Percentiles rank a stretch among this genome's conserved stretches.
Conservation (phyloP, 257 asterid genomes). For the Dorcoceras hygrometricum region DNA sequence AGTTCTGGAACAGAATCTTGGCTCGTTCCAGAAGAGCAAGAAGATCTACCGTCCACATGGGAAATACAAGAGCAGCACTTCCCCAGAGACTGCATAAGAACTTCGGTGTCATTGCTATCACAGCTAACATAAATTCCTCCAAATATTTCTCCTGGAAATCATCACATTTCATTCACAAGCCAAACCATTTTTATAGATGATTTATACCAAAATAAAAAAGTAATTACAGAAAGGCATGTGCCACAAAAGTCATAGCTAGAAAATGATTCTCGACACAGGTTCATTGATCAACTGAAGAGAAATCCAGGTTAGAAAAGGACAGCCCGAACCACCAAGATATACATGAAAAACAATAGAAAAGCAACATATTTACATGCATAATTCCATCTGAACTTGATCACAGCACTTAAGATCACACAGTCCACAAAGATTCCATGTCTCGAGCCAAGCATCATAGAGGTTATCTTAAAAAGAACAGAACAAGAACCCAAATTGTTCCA, state of each 20-base stretch:
- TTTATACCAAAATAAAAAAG: not conserved
- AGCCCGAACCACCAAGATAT: not conserved
- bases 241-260: not conserved
- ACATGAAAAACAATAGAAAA: not conserved
- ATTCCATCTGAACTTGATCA: not conserved
- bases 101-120: conserved; percentile 66
- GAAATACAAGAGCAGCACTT: conserved; percentile 52
- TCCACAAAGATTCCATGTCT: not conserved
- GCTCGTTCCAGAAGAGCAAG: conserved; percentile 41
- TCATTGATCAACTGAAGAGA: not conserved
- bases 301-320: conserved; percentile 5
- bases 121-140: conserved; percentile 59
- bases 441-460: not conserved
- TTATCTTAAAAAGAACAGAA: not conserved
- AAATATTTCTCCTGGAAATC: conserved; percentile 73
- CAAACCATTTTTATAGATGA: conserved; percentile 5
- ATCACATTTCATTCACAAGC: conserved; percentile 13
- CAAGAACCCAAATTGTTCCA: not conserved
- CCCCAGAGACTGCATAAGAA: conserved; percentile 72
- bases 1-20: conserved; percentile 55
- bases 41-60: conserved; percentile 32
- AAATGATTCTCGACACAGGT: not conserved
- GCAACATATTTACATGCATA: conserved; percentile 3
- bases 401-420: not conserved
- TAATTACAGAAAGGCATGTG: not conserved